These are phyloP conservation scores for Hsuehochloa calcarea DNA, from an alignment of 176 grass and related monocot genomes.

Conservation along the genomic window DNA sequence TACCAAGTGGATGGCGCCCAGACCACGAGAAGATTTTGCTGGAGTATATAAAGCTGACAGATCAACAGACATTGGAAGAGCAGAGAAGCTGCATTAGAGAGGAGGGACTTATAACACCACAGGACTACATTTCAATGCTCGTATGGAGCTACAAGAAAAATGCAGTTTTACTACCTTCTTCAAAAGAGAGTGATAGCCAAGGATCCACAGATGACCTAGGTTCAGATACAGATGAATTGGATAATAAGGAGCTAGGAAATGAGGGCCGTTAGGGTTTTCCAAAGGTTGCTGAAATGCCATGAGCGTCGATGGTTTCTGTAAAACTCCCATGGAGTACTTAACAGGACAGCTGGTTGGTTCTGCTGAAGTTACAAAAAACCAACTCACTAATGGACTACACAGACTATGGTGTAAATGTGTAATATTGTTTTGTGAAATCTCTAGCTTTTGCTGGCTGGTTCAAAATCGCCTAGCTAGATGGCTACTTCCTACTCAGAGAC, in stretches of 20 bases:
- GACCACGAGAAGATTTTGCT: slow-evolving; percentile 86
- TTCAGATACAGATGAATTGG: slow-evolving; percentile 47
- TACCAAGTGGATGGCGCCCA: slow-evolving; percentile 69
- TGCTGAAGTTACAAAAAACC: not conserved
- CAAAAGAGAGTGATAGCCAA: slow-evolving; percentile 40
- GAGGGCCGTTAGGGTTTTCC: slow-evolving; percentile 22
- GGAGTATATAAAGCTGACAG: slow-evolving; percentile 83
- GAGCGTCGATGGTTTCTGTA: slow-evolving; percentile 7
- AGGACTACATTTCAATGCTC: slow-evolving; percentile 85
- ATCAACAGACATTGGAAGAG: slow-evolving; percentile 68
- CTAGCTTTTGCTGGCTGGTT: slow-evolving; percentile 12
- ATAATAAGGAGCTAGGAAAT: slow-evolving; percentile 34
- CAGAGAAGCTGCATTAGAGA: slow-evolving; percentile 64
- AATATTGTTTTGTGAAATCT: not conserved
- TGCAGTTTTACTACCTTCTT: slow-evolving; percentile 53
- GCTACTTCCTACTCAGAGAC: not conserved
- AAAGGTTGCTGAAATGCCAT: slow-evolving; percentile 40
- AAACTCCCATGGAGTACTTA: not conserved
- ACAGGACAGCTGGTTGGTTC: not conserved
- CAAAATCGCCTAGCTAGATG: not conserved
- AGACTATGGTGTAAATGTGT: not conserved
- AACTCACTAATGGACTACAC: not conserved
- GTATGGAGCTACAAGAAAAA: slow-evolving; percentile 99
- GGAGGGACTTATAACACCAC: slow-evolving; percentile 83
- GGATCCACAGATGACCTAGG: slow-evolving; percentile 45